Conservation (phyloP, 371 early-diverging fungal species). For the Saksenaea oblongispora region DNA sequence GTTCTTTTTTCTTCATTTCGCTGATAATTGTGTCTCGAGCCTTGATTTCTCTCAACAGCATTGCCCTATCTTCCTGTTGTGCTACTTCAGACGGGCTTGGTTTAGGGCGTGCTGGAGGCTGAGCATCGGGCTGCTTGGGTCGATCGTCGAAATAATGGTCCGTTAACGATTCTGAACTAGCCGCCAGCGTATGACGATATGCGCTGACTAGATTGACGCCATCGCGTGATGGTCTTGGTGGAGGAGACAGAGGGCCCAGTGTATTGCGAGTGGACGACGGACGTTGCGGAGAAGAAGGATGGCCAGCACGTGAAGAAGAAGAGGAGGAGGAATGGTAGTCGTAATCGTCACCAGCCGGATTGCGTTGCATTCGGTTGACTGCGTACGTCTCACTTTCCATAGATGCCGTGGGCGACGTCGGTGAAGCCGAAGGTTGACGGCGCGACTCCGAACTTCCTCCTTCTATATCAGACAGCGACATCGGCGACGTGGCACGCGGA, state of each 20-base stretch:
- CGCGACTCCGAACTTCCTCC: slow-evolving; percentile 17
- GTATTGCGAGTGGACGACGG: slow-evolving; percentile 18
- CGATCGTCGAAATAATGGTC: slow-evolving; percentile 13
- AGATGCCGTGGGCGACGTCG: slow-evolving; percentile 5
- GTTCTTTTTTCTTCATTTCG: slow-evolving; percentile 54
- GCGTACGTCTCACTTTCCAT: background rate
- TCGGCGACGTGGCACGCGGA: slow-evolving; percentile 45
- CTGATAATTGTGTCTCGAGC: slow-evolving; percentile 39
- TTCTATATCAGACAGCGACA: slow-evolving; percentile 34
- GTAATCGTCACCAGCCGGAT: background rate
- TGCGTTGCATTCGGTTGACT: background rate
- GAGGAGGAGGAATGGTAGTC: background rate
- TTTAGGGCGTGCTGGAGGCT: slow-evolving; percentile 4
- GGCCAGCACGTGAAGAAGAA: slow-evolving; percentile 1
- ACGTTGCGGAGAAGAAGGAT: background rate
- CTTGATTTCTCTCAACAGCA: slow-evolving; percentile 40
- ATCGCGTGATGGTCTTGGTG: slow-evolving; percentile 53
- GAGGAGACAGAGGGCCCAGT: slow-evolving; percentile 26
- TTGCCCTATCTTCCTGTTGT: slow-evolving; percentile 32
- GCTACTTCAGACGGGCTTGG: slow-evolving; percentile 1
- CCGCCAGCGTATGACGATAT: slow-evolving; percentile 29
- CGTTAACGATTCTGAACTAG: background rate
- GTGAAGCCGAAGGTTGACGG: slow-evolving; percentile 17
- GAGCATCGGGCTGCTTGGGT: slow-evolving; percentile 9
- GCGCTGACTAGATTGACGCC: slow-evolving; percentile 40